phyloP scores from a whole-genome alignment of 2,329 filamentous ascomycete species.

The Fusarium mangiferae region DNA sequence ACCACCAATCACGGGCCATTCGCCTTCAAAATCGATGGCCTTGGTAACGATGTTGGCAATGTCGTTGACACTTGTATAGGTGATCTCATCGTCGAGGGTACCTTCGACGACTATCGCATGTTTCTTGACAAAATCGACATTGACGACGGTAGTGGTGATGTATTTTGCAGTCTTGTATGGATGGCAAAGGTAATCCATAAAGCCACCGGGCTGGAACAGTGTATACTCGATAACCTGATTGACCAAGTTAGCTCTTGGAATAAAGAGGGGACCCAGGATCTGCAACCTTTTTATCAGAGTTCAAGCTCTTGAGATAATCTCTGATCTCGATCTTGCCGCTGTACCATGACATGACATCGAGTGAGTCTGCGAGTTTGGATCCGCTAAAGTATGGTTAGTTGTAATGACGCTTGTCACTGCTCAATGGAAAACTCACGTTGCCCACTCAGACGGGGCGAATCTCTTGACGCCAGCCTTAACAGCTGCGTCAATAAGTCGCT shows the following conservation, averaged over 20 bases:
- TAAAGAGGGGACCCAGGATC: accelerated
- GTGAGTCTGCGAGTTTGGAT: background rate
- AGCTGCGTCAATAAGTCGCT: conserved; percentile 4
- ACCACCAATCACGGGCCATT: background rate
- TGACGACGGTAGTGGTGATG: background rate
- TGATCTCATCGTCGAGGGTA: background rate
- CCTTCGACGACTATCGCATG: background rate
- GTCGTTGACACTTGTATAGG: background rate
- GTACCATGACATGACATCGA: conserved; percentile 7
- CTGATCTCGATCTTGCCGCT: conserved; percentile 1
- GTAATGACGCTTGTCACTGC: accelerated
- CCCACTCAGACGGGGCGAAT: conserved; percentile 15
- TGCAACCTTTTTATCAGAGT: background rate
- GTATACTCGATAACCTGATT: conserved; percentile 1
- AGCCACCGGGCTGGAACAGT: background rate
- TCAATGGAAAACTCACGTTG: background rate
- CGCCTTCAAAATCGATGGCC: background rate
- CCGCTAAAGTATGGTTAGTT: background rate
- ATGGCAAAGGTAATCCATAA: conserved; percentile 15
- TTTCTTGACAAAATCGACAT: background rate
- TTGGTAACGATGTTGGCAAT: background rate
- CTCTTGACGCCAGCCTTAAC: background rate
- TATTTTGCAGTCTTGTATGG: conserved; percentile 1
- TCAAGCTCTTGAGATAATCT: background rate
- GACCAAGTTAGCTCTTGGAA: accelerated